A percentile compares a stretch with the other conserved stretches of the same genome.
Conservation (phyloP, 768 basidiomycete species). For the Lyophyllum atratum region DNA sequence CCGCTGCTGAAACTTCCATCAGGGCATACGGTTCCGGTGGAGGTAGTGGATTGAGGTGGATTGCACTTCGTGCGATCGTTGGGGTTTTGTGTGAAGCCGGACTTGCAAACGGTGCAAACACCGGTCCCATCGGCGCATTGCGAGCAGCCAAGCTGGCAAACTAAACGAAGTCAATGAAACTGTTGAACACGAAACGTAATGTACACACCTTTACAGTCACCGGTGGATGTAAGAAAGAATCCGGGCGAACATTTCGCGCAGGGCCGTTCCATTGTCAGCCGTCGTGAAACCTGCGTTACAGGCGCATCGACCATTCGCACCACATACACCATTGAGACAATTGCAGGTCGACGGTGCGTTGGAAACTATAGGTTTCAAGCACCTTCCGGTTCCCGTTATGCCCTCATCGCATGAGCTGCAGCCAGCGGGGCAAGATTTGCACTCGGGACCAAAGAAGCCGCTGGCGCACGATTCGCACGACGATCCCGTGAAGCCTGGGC, state of each 20-base stretch:
- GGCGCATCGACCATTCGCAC: constrained; percentile 61
- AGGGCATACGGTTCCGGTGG: constrained; percentile 60
- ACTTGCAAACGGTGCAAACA: constrained; percentile 67
- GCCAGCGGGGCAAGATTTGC: constrained; percentile 63
- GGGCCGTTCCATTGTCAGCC: constrained; percentile 61
- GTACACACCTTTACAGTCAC: constrained; percentile 59
- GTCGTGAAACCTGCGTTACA: constrained; percentile 64
- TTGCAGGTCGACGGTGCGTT: constrained; percentile 67
- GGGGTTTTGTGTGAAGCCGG: constrained; percentile 64
- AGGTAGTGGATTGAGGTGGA: constrained; percentile 50
- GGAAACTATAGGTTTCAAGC: constrained; percentile 48
- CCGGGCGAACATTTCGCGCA: constrained; percentile 66
- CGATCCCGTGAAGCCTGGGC: constrained; percentile 67
- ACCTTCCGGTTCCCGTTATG: constrained; percentile 70
- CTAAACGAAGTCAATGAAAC: constrained; percentile 27
- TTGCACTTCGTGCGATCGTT: constrained; percentile 68
- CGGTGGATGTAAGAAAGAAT: constrained; percentile 59
- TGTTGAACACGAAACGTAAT: not conserved
- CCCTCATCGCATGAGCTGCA: constrained; percentile 78
- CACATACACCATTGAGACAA: constrained; percentile 79
- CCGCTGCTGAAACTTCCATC: constrained; percentile 61
- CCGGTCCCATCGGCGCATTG: constrained; percentile 66
- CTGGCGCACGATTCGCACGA: constrained; percentile 74
- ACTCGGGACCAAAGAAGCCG: constrained; percentile 71
- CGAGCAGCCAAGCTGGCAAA: constrained; percentile 66